Evolutionary conservation across 108 stramenopile genomes (phyloP), one percentile per base, ranked within the genome.

Genomic region (Nannochloropsis granulata): DNA sequence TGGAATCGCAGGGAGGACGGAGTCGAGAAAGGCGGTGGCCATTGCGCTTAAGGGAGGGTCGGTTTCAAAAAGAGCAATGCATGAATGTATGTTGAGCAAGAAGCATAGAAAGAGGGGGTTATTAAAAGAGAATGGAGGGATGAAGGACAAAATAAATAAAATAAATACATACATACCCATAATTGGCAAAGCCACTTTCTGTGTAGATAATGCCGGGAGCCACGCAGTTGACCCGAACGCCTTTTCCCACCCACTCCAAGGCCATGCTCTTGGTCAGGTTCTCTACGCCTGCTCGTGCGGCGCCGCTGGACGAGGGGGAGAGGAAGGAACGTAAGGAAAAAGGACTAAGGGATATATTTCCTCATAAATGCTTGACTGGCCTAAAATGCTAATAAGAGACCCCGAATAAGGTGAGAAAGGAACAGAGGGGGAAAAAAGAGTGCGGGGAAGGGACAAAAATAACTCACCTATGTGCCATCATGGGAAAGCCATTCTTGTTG

Each of bases 161-260:
- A 45, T 86, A 79, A 43, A 92, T 92, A 43, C 90, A 93, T 1
- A 92, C 92, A 5, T 91, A 90, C 12, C 94, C 94, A 84, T 95
- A 95, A 79, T 94, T 94, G 45, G 92, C 88, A 84, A 93, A 93
- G 23, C 95, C 95, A 10, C 90, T 91, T 44, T 93, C 93, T 13
- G 95, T 95, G 81, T 85, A 95, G 24, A 95, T 92, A 42, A 94
- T 92, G 13, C 94, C 94, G 9, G 94, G 94, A 45, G 94, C 85
- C n/a, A 95, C 94, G 81, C 95, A 95, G 81, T 95, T 95, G 80
- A 95, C 88, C 24, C 95, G 84, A 2, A 95, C 93, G 10, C 86
- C 89, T 44, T 90, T 90, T 80, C 93, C 93, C 81, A 95, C 92
- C 95, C 95, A 95, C 90, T 95, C 95, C 26, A 90, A 90, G 79